Conservation (phyloP, 1,284 basidiomycete species). For the Trametes sp. region DNA sequence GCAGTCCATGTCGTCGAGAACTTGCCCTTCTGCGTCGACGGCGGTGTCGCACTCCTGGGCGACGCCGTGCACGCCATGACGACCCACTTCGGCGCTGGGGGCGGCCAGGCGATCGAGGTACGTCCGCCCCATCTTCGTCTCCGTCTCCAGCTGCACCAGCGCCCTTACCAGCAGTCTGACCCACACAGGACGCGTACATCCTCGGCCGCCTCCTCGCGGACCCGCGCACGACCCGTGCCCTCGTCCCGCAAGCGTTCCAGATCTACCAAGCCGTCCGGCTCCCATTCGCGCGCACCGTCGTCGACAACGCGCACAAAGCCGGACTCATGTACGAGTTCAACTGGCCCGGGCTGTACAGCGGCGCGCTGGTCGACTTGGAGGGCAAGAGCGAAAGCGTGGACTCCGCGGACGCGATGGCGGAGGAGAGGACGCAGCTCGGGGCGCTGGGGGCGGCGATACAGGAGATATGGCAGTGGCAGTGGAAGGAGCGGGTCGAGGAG, state of each 20-base stretch:
- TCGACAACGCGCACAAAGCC: constrained; percentile 22
- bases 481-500: constrained; percentile 29
- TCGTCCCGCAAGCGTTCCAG: constrained; percentile 20
- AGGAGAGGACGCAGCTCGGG: constrained; percentile 12
- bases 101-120: constrained; percentile 51
- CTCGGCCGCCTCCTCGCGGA: constrained; percentile 41
- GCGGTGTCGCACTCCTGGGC: constrained; percentile 35
- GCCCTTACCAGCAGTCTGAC: not conserved
- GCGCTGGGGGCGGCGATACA: constrained; percentile 27
- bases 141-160: too few species aligned
- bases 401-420: not conserved
- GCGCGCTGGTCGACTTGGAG: not conserved
- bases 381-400: constrained; percentile 4
- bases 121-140: not conserved
- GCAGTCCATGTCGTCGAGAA: constrained; percentile 35
- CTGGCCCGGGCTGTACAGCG: constrained; percentile 31
- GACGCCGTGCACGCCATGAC: constrained; percentile 48
- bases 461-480: constrained; percentile 36
- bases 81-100: constrained; percentile 50
- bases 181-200: not conserved
- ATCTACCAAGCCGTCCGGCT: constrained; percentile 34
- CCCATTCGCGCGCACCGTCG: constrained; percentile 26
- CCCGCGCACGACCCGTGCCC: constrained; percentile 21
- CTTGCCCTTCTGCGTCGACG: constrained; percentile 33
- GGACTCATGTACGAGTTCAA: constrained; percentile 36